Evolutionary conservation across 306 rosid genomes (phyloP), one percentile per base, ranked within the genome.

Genomic region (Cicer yamashitae): DNA sequence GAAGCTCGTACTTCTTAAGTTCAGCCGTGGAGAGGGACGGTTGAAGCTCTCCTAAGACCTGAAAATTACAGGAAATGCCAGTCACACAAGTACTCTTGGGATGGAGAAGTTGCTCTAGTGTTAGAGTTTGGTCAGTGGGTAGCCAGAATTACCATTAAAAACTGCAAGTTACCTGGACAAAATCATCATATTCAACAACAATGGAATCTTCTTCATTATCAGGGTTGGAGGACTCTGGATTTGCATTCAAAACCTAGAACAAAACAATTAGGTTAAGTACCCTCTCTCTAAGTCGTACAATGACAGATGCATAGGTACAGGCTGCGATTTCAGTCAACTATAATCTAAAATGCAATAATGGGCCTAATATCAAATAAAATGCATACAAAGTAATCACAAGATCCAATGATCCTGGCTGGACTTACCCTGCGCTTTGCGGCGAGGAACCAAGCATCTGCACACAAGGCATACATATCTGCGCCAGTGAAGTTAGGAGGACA

Each of bases 391-490:
- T 18, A 34, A 56, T 38, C n/a, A 62, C 2, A 43, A 37, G 39
- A 48, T 53, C 56, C 25, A 40, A 13, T 62, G 73, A 58, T 73
- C 60, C 11, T 15, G 53, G 86, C 56, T 5, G 4, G 71, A 78
- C 78, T 80, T 63, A 88, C 97, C 88, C 83, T 92, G 84, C 96
- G 88, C 76, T 92, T 94, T 71, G 97, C 99, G 38, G 99, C 97
- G 39, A 87, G 85, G 79, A 94, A 94, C 99, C 97, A 94, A 66
- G 99, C 96, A 62, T 92, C 99, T 8, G 96, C 96, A 87, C 99
- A 94, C 56, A 94, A 85, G 72, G 99, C 99, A 83, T 92, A 94
- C 93, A 90, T 90, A 81, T 92, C 99, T 60, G 97, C 97, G 54
- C 97, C 97, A 6, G 99, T 94, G 85, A 92, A 94, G 89, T 88